A percentile compares a stretch with the other conserved stretches of the same genome.
phyloP scores from a whole-genome alignment of 2,329 filamentous ascomycete species.

The Pseudocercospora fijiensis region DNA sequence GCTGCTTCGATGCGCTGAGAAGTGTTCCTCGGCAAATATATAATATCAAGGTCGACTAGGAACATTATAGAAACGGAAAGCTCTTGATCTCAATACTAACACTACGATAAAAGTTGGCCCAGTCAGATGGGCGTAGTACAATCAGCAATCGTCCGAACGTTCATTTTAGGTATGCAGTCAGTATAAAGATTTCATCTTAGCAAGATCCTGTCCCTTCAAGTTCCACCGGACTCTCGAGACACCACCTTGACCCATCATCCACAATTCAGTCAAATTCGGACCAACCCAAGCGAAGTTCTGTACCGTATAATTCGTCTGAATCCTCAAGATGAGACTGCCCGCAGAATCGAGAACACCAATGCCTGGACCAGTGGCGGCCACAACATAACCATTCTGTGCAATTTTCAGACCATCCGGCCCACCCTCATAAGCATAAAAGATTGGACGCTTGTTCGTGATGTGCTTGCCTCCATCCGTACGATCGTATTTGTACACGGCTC shows the following conservation, averaged over 20 bases:
- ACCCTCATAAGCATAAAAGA: slow-evolving; percentile 21
- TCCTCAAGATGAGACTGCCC: slow-evolving; percentile 21
- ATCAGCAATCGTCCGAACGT: too few species aligned
- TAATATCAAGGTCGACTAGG: too few species aligned
- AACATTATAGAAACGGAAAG: too few species aligned
- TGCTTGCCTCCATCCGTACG: slow-evolving; percentile 19
- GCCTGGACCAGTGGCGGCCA: slow-evolving; percentile 21
- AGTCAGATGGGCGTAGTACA: too few species aligned
- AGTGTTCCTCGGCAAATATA: too few species aligned
- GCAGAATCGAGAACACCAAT: slow-evolving; percentile 22
- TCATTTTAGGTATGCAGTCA: too few species aligned
- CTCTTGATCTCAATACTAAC: too few species aligned
- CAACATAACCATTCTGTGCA: slow-evolving; percentile 20
- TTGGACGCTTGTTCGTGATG: slow-evolving; percentile 20
- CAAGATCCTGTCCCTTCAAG: slow-evolving; percentile 30
- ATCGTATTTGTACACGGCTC: slow-evolving; percentile 23
- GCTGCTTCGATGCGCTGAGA: too few species aligned
- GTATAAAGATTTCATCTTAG: not conserved
- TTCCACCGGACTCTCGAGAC: slow-evolving; percentile 44
- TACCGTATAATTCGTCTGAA: slow-evolving; percentile 46
- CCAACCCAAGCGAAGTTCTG: slow-evolving; percentile 49
- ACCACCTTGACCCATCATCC: slow-evolving; percentile 44
- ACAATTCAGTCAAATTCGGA: slow-evolving; percentile 41
- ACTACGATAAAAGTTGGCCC: too few species aligned
- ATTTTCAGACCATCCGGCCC: slow-evolving; percentile 24